Conservation (phyloP, 2,329 filamentous ascomycete genomes). For the Sclerotinia trifoliorum region DNA sequence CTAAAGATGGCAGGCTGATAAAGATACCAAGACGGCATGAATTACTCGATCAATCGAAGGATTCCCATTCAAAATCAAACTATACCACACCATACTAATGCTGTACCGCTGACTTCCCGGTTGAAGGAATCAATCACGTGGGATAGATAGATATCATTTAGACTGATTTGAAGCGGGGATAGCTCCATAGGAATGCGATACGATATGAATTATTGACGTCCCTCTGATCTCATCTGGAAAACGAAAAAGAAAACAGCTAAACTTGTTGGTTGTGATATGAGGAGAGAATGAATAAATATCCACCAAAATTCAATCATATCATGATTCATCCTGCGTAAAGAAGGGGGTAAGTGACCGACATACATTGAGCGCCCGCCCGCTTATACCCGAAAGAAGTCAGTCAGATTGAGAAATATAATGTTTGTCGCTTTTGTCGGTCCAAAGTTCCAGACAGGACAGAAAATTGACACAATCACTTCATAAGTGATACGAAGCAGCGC, state of each 20-base stretch:
- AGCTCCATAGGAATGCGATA: not conserved
- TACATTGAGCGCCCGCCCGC: too few species aligned
- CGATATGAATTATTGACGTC: too few species aligned
- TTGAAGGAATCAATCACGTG: not conserved
- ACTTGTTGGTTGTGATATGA: not conserved
- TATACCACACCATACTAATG: not conserved
- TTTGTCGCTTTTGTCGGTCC: too few species aligned
- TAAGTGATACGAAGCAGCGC: not conserved
- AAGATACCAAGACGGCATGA: not conserved
- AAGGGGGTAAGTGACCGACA: too few species aligned
- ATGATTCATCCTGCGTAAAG: too few species aligned
- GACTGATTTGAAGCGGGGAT: not conserved
- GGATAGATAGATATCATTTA: not conserved
- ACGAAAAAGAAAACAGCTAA: not conserved
- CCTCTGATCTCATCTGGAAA: not conserved
- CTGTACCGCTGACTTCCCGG: not conserved
- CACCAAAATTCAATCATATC: too few species aligned
- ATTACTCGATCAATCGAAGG: not conserved
- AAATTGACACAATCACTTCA: too few species aligned
- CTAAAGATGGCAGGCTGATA: not conserved
- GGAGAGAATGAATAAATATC: too few species aligned
- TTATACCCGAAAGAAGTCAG: not conserved
- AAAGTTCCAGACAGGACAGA: too few species aligned
- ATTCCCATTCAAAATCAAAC: not conserved
- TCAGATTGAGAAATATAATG: too few species aligned